phyloP scores from a whole-genome alignment of 805 yeast species.

The Lipomyces anomalus region DNA sequence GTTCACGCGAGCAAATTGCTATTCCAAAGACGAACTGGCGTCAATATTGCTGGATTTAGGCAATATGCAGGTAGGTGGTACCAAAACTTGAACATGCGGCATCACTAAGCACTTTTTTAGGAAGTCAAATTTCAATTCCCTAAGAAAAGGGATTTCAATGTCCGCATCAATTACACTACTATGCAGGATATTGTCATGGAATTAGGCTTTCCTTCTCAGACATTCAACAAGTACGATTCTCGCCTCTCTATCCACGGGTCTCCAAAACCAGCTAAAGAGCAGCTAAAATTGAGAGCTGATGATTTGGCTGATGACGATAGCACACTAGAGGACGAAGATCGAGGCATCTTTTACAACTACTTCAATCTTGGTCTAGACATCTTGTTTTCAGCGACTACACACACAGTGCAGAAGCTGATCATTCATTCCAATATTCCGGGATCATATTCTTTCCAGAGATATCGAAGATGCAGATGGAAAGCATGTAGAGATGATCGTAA shows the following conservation, averaged over 20 bases:
- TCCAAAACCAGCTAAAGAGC: background rate
- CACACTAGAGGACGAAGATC: constrained; percentile 12
- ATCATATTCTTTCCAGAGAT: constrained; percentile 49
- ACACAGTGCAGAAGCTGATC: constrained; percentile 44
- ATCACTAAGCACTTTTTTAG: constrained; percentile 5
- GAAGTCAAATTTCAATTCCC: no score
- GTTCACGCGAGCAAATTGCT: no score
- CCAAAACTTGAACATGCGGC: constrained; percentile 14
- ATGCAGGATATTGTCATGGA: constrained; percentile 46
- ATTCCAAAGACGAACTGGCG: no score
- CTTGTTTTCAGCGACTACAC: constrained; percentile 40
- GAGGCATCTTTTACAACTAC: constrained; percentile 39
- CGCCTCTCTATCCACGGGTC: constrained; percentile 42
- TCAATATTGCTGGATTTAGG: no score
- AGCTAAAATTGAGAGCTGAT: background rate
- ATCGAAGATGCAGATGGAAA: constrained; percentile 48
- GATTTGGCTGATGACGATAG: background rate
- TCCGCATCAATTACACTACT: no score
- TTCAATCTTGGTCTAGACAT: constrained; percentile 51
- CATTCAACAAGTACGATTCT: constrained; percentile 42
- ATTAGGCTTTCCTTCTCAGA: constrained; percentile 55
- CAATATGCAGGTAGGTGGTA: no score
- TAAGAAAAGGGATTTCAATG: no score
- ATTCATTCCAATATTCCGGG: constrained; percentile 53
- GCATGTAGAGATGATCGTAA: no score